Conservation (phyloP, 2,329 filamentous ascomycete species). For the Beauveria rudraprayagi region DNA sequence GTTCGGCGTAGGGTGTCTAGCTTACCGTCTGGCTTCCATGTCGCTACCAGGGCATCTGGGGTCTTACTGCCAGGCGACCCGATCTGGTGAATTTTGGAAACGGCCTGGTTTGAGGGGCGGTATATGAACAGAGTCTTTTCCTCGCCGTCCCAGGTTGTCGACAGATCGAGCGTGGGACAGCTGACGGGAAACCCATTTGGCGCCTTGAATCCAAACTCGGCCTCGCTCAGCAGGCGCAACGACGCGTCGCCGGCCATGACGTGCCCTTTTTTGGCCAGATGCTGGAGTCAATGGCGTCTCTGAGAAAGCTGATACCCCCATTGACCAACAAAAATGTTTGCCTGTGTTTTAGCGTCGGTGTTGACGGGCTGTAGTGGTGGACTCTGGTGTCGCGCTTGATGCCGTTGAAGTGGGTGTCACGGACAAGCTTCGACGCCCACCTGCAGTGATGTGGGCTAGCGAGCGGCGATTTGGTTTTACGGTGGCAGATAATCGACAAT, state of each 20-base stretch:
- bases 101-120: conserved; percentile 65
- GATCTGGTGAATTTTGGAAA: conserved; percentile 43
- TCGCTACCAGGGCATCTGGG: conserved; percentile 40
- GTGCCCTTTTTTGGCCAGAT: background rate
- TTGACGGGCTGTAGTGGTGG: background rate
- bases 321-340: background rate
- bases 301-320: background rate
- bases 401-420: background rate
- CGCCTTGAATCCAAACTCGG: conserved; percentile 46
- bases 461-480: too few relatives aligned
- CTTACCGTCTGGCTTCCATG: conserved; percentile 63
- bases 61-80: conserved; percentile 31
- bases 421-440: background rate
- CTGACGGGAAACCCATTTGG: conserved; percentile 56
- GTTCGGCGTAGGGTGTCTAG: background rate
- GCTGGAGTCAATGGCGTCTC: background rate
- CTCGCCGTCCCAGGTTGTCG: conserved; percentile 60
- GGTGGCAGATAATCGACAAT: too few relatives aligned
- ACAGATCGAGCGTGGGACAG: conserved; percentile 78
- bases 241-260: conserved; percentile 22
- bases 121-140: conserved; percentile 66
- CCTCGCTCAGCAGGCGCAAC: conserved; percentile 47
- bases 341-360: background rate
- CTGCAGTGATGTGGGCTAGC: background rate
- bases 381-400: background rate